phyloP scores from a whole-genome alignment of 768 basidiomycete species.

The Rhodotorula toruloides region DNA sequence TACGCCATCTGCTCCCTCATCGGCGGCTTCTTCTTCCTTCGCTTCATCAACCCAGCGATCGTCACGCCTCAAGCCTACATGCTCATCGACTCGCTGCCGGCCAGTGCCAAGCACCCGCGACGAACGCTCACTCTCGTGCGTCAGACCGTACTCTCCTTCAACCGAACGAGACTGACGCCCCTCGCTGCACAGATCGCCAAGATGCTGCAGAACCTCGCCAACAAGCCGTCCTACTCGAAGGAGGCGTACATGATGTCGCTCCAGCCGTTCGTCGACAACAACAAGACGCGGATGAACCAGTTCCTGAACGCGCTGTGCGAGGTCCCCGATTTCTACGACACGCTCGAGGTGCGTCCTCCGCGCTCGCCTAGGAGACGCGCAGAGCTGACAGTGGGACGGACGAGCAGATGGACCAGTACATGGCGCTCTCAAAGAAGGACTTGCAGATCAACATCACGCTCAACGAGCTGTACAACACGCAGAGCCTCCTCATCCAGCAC shows the following conservation, averaged over 20 bases:
- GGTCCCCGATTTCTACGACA: constrained; percentile 98
- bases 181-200: constrained; percentile 73
- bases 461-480: constrained; percentile 98
- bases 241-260: constrained; percentile 98
- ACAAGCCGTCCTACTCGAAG: constrained; percentile 96
- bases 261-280: constrained; percentile 97
- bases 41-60: constrained; percentile 98
- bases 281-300: constrained; percentile 94
- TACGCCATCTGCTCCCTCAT: constrained; percentile 97
- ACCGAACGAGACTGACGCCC: no score
- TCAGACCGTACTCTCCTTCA: no score
- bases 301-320: constrained; percentile 96
- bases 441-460: constrained; percentile 95
- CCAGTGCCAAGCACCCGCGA: constrained; percentile 81
- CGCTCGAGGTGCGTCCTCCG: constrained; percentile 63
- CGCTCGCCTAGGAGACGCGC: constrained; percentile 41
- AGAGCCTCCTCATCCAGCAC: constrained; percentile 89
- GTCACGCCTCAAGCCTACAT: constrained; percentile 99
- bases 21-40: constrained; percentile 98
- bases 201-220: constrained; percentile 98
- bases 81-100: constrained; percentile 92
- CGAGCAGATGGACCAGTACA: constrained; percentile 90
- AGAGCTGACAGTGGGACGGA: constrained; percentile 44
- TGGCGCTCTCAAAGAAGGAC: constrained; percentile 99
- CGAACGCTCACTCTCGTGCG: constrained; percentile 83